phyloP scores from a whole-genome alignment of 257 asterid species.

The Solanum boliviense region DNA sequence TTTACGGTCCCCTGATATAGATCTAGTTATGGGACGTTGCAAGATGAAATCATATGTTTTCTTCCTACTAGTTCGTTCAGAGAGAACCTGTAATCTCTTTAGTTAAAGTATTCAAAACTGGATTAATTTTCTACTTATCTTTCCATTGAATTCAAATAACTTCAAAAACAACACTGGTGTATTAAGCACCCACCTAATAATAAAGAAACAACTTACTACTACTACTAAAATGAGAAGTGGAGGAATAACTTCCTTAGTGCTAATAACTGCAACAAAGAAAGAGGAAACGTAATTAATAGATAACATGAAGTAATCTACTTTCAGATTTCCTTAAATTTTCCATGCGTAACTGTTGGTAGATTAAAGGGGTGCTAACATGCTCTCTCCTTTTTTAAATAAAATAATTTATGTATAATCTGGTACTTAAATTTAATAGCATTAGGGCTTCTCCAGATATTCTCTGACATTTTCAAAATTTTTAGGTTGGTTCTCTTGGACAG shows the following conservation, averaged over 20 bases:
- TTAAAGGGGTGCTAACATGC: background rate
- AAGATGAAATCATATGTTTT: background rate
- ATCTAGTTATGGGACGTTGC: background rate
- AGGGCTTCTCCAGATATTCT: background rate
- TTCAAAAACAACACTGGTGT: background rate
- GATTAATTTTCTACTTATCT: background rate
- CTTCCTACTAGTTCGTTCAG: background rate
- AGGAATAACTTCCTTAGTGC: background rate
- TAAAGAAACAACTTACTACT: background rate
- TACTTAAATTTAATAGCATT: background rate
- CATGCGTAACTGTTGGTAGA: background rate
- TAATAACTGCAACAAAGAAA: background rate
- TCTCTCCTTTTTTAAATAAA: background rate
- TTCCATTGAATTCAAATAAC: background rate
- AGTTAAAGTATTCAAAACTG: background rate
- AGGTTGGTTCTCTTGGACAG: slow-evolving; percentile 99
- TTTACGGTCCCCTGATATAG: background rate
- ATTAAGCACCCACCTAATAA: background rate
- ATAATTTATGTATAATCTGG: background rate
- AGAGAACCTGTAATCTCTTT: background rate
- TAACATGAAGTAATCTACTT: background rate
- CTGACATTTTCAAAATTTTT: slow-evolving; percentile 4
- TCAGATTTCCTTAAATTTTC: background rate
- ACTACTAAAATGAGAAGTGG: background rate
- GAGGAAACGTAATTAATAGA: background rate